These are phyloP conservation scores for Aspergillus puulaauensis DNA, from an alignment of 2,329 filamentous ascomycete genomes.

Conservation along the genomic window DNA sequence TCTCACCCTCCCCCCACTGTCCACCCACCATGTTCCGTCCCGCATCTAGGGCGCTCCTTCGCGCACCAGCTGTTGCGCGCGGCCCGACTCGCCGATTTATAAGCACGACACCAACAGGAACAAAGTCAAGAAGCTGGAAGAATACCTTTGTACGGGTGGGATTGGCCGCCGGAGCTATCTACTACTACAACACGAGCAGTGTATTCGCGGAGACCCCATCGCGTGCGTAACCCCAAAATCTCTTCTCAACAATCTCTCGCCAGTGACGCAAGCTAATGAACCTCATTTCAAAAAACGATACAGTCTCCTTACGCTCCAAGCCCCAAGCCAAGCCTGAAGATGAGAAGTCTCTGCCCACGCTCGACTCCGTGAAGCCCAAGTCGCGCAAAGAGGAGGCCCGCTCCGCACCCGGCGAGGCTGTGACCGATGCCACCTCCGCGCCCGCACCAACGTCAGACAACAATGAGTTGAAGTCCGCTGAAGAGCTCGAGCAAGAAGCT, in stretches of 20 bases:
- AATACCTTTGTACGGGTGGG: conserved; percentile 71
- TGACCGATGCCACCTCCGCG: not conserved
- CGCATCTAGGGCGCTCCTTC: conserved; percentile 46
- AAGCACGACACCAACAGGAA: conserved; percentile 56
- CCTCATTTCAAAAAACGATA: not conserved
- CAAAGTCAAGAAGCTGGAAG: conserved; percentile 80
- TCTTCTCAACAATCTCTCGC: conserved; percentile 13
- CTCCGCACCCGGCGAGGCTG: conserved; percentile 5
- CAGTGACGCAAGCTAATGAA: conserved; percentile 3
- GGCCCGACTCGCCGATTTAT: conserved; percentile 48
- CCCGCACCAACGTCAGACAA: conserved; percentile 13
- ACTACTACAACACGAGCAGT: conserved; percentile 91
- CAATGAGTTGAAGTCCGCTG: conserved; percentile 40
- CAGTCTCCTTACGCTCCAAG: conserved; percentile 34
- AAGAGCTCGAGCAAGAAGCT: conserved; percentile 75
- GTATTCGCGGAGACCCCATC: conserved; percentile 80
- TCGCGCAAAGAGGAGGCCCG: conserved; percentile 31
- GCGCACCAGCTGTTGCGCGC: conserved; percentile 35
- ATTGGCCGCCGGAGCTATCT: conserved; percentile 72
- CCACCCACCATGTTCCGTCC: conserved; percentile 52
- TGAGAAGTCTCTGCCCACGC: conserved; percentile 58
- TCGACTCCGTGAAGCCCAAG: conserved; percentile 67
- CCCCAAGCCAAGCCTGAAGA: conserved; percentile 32
- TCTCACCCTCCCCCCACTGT: conserved; percentile 1
- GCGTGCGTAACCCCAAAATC: conserved; percentile 55